Base-by-base conservation (phyloP, 805 yeast genomes). In the Kurtzmaniella cleridarum region DNA sequence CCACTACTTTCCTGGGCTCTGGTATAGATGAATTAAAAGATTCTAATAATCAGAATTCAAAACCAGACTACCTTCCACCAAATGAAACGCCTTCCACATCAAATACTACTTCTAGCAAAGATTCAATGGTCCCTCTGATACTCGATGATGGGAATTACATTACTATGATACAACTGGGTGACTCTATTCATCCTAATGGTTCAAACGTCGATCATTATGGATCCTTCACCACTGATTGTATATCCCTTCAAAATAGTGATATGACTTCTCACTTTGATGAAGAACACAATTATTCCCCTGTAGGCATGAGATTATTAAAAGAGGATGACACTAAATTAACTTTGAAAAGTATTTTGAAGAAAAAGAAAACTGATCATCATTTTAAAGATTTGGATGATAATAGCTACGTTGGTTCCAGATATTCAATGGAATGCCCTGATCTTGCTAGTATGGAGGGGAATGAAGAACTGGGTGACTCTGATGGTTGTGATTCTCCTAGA, bases 241-340 rank as follows among this genome's bases (percentile, higher is more conserved):
- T 64, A 20, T 60, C 66, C 15, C 53, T 64, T 33, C 66, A 50
- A 46, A 60, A 60, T 46, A 58, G 65, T 42, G 70, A 64, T 38
- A 62, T 64, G 69, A 64, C 69, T 7, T 50, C 53, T 12, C 54
- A 47, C 23, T 32, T 45, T 40, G 43, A 45, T 18, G 40, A 37
- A 27, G 40, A 31, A 13, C 27, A 30, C 27, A 17, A 37, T 12
- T 32, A 32, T 18, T 31, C 36, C 5, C 40, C 39, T 4, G 29
- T 36, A 7, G 39, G 39, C 3, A 29, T 23, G n/a, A 17, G 36
- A 31, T 27, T 37, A 12, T 18, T 32, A 7, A 33, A 32, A 23
- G 36, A 32, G 7, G 35, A 16, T 13, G n/a, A 34, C 5, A 13
- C 40, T 5, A 31, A 31, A n/a, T 13, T 36, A 3, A 33, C 35